Base-by-base conservation (phyloP, 2,329 filamentous ascomycete species). In the Monilinia aucupariae region DNA sequence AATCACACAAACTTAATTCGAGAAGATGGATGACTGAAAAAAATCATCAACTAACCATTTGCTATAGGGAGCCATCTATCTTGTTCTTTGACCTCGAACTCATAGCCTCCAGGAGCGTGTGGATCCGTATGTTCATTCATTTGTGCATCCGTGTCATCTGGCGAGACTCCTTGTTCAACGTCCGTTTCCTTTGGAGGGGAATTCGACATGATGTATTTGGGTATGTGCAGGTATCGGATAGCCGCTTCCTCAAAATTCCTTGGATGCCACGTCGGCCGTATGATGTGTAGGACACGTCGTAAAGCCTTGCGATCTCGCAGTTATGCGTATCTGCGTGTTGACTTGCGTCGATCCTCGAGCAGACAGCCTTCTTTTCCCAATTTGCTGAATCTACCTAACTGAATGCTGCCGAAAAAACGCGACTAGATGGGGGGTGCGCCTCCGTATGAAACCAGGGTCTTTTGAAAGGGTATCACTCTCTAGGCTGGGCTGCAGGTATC, bases 11-110 rank as follows among this genome's bases (percentile, higher is more conserved):
- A 76, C 80, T 79, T 78, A 81, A 82, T 81, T 81, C 79, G 80
- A 77, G 77, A 69, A 70, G 70, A 69, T 68, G 65, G 47, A 59
- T 59, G 50, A 52, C 62, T 64, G 71, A 58, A 59, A 50, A 53
- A 53, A 68, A 59, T 51, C 54, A 52, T 72, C 70, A 78, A 94
- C 94, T 85, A 85, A 99, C 94, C 94, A 92, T 99, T 99, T 81
- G 94, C 94, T 85, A 99, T 99, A 77, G 94, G 94, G 77, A 99
- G 85, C 94, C 94, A 99, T 83, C 94, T 84, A 80, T 99, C 94
- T 80, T 99, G 94, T 80, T 99, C 94, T 84, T 97, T 97, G 79
- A 97, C 93, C 80, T 97, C 93, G 77, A 97, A 96, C 81, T 97
- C 93, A 79, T 91, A 91, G 78, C 81, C 86, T 77, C 84, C 88